Evolutionary conservation across 805 yeast genomes (phyloP).

Genomic region (Zygosaccharomyces gambellarensis): DNA sequence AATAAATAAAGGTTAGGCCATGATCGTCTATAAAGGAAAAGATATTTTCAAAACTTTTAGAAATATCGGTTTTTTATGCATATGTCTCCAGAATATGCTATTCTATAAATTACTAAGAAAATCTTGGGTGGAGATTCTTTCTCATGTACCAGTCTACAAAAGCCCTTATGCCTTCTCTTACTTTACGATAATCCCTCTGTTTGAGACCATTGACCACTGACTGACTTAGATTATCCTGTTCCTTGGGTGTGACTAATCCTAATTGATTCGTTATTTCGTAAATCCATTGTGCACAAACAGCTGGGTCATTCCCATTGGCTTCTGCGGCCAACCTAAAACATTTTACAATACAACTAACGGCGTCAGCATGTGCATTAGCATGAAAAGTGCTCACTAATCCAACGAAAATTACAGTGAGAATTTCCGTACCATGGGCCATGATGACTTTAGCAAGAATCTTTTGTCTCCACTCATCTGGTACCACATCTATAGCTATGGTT

Average conservation of each 20-base stretch:
- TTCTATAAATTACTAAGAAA: slow-evolving; percentile 20
- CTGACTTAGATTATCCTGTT: slow-evolving; percentile 56
- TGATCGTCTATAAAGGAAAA: not conserved
- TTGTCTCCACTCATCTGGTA: slow-evolving; percentile 51
- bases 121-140: slow-evolving; percentile 55
- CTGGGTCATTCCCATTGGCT: slow-evolving; percentile 37
- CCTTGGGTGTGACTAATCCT: slow-evolving; percentile 60
- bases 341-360: slow-evolving; percentile 67
- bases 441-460: slow-evolving; percentile 45
- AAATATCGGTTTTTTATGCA: not conserved
- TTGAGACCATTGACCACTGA: slow-evolving; percentile 56
- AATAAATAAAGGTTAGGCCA: not conserved
- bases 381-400: slow-evolving; percentile 74
- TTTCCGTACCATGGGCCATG: slow-evolving; percentile 48
- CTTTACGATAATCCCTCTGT: slow-evolving; percentile 66
- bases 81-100: not conserved
- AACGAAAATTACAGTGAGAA: slow-evolving; percentile 49
- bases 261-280: slow-evolving; percentile 49
- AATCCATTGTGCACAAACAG: slow-evolving; percentile 51
- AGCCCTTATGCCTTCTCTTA: slow-evolving; percentile 66
- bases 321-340: slow-evolving; percentile 52
- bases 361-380: slow-evolving; percentile 63
- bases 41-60: not conserved
- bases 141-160: slow-evolving; percentile 81
- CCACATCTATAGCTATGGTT: slow-evolving; percentile 45